Conservation (phyloP, 2,329 filamentous ascomycete species). For the Neofusicoccum umdonicola region DNA sequence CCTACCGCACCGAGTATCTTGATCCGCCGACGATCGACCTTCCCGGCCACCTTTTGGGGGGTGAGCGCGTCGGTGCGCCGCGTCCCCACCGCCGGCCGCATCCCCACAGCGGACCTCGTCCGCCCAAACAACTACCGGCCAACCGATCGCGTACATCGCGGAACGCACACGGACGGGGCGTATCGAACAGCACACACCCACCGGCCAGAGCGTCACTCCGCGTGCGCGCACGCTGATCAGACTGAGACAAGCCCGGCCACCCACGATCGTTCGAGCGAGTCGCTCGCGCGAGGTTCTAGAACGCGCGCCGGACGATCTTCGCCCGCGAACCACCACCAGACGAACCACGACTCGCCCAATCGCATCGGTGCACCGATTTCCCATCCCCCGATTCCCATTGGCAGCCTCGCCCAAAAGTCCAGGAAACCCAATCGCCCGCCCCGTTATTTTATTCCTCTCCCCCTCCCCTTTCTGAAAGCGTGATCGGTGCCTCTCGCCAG, state of each 20-base stretch:
- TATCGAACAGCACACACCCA: no score
- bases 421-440: background rate
- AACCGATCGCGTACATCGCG: background rate
- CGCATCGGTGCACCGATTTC: slow-evolving; percentile 31
- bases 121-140: background rate
- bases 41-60: background rate
- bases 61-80: background rate
- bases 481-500: no score
- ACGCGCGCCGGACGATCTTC: background rate
- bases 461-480: no score
- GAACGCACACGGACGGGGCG: no score
- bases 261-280: no score
- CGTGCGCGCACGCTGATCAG: background rate
- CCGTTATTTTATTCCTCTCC: no score
- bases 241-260: no score
- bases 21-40: slow-evolving; percentile 6
- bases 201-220: background rate
- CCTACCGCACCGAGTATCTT: slow-evolving; percentile 8
- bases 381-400: background rate
- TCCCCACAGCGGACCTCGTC: background rate
- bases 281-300: background rate
- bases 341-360: background rate
- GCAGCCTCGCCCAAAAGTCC: background rate
- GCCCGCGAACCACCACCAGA: background rate
- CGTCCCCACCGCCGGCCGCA: background rate